These are phyloP conservation scores for Carallia pectinifolia DNA, from an alignment of 345 rosid species.

Conservation along the genomic window DNA sequence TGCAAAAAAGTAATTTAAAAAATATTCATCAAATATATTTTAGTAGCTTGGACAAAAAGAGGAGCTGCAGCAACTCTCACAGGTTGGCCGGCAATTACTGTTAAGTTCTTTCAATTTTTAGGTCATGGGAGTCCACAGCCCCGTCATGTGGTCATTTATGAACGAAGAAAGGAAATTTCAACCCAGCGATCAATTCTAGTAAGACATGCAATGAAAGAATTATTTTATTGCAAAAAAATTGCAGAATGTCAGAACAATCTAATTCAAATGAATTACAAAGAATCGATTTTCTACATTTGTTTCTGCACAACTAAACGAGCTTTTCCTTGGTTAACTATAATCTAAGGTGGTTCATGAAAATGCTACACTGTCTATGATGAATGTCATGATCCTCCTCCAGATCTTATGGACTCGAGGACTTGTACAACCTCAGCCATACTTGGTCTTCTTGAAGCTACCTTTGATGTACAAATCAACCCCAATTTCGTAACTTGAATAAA, in stretches of 20 bases:
- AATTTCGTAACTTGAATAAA: no score
- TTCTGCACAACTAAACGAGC: conserved; percentile 36
- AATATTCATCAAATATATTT: no score
- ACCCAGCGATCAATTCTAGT: no score
- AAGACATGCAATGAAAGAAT: conserved; percentile 27
- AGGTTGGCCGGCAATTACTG: no score
- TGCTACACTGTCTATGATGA: conserved; percentile 9
- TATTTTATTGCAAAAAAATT: conserved; percentile 39
- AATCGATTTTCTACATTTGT: conserved; percentile 27
- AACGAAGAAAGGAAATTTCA: no score
- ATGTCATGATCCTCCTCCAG: conserved; percentile 49
- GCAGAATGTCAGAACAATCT: conserved; percentile 27
- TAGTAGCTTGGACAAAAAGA: no score
- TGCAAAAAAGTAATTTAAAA: no score
- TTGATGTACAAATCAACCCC: no score
- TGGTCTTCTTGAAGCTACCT: no score
- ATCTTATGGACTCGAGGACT: conserved; percentile 90
- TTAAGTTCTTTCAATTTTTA: no score
- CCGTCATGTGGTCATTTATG: background rate
- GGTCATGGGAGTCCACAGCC: no score
- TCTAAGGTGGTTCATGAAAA: conserved; percentile 15
- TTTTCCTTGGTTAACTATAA: conserved; percentile 12
- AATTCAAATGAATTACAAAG: conserved; percentile 47
- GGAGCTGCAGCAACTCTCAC: no score
- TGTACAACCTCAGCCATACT: conserved; percentile 85